Conservation (phyloP, 2,329 filamentous ascomycete genomes). For the Microsporum ferrugineum region DNA sequence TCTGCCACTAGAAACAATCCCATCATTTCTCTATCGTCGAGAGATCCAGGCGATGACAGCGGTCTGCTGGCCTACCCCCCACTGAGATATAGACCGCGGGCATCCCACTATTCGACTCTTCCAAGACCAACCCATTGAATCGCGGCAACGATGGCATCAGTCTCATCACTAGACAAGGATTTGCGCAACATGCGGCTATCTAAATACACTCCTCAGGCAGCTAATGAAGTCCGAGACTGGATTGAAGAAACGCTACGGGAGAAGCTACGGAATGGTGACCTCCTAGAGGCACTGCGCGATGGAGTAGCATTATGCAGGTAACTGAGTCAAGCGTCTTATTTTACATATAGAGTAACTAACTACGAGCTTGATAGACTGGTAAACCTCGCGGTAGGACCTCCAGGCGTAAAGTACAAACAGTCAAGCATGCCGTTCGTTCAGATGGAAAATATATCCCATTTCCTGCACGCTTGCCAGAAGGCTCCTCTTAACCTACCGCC, state of each 20-base stretch:
- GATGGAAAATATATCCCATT: conserved; percentile 98
- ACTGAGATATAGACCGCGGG: background rate
- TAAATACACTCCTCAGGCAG: conserved; percentile 83
- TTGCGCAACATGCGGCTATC: conserved; percentile 85
- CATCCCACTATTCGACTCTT: background rate
- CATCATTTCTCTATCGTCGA: background rate
- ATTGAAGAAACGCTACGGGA: conserved; percentile 73
- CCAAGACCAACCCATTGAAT: background rate
- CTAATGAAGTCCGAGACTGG: conserved; percentile 74
- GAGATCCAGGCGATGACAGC: background rate
- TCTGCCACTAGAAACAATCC: background rate
- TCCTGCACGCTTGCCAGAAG: conserved; percentile 75
- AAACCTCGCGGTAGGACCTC: conserved; percentile 65
- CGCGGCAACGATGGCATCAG: conserved; percentile 65
- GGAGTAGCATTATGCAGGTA: conserved; percentile 88
- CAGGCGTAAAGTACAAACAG: conserved; percentile 77
- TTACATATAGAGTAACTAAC: background rate
- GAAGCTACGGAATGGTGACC: conserved; percentile 58
- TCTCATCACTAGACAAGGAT: conserved; percentile 87
- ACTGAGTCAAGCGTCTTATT: conserved; percentile 5
- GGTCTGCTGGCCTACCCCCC: background rate
- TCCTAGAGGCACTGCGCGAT: conserved; percentile 79
- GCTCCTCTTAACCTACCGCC: conserved; percentile 77
- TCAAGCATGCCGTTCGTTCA: conserved; percentile 96
- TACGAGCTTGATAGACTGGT: conserved; percentile 51